Evolutionary conservation across 306 rosid genomes (phyloP), one percentile per base, ranked within the genome.

Genomic region (Abrus precatorius): DNA sequence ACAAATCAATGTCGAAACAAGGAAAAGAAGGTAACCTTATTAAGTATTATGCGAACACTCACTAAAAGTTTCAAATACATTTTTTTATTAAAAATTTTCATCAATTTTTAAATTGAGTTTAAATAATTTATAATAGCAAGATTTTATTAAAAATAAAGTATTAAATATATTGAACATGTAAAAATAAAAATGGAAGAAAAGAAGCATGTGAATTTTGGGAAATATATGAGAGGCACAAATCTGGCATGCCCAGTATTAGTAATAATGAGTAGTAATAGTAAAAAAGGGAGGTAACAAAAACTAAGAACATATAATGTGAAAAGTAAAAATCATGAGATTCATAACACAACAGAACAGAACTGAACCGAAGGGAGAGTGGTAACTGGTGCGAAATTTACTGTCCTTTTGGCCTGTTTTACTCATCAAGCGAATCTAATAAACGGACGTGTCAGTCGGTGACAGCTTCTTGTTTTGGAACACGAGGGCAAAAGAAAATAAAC

Each of bases 371-470:
- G 56, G 6, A 40, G 59, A 79, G 48, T 28, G 68, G 47, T 32
- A 59, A 56, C 69, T 38, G 60, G 27, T 55, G 45, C 69, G 56
- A 32, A 55, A 32, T 45, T 79, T 44, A 69, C 83, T 68, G 70
- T 69, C 69, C 43, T 55, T 61, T 63, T 64, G 52, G 14, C 7
- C 53, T 13, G n/a, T 29, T 77, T 77, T 44, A 45, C 62, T 69
- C 52, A 49, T 20, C 27, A 1, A 34, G 52, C 72, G 64, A 60
- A 80, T 80, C 84, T 62, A 72, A 60, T 20, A 48, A 40, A 28
- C 7, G 9, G 0, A 80, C 79, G 83, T 80, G 84, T 80, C 74
- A 80, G 73, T 72, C 3, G 20, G 32, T 34, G 20, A 36, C 64
- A 59, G 66, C 47, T 80, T 71, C 72, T 70, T 40, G 7, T 20